phyloP scores from a whole-genome alignment of 257 asterid species.

The Nicotiana otophora region DNA sequence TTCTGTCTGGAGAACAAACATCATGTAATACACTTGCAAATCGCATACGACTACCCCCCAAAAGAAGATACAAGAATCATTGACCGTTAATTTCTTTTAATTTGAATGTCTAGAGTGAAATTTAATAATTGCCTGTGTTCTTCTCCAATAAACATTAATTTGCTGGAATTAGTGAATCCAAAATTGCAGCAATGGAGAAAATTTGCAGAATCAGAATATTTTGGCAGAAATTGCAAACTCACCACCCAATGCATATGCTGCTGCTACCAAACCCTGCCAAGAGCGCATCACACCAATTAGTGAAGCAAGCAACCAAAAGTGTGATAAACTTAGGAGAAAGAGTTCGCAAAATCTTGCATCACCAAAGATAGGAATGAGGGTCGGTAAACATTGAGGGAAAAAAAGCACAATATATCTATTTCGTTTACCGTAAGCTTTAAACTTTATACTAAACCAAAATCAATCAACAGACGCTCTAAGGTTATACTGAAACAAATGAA shows the following conservation, averaged over 20 bases:
- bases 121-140: not conserved
- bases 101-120: not conserved
- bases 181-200: not conserved
- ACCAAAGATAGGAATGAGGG: not conserved
- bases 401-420: not conserved
- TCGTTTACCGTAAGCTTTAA: not conserved
- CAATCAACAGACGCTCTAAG: too few species aligned
- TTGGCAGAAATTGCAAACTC: slow-evolving; percentile 9
- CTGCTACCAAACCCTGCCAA: slow-evolving; percentile 14
- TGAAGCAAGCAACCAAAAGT: slow-evolving; percentile 3
- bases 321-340: not conserved
- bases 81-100: not conserved
- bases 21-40: not conserved
- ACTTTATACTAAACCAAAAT: not conserved
- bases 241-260: slow-evolving; percentile 12
- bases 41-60: not conserved
- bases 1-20: slow-evolving; percentile 14
- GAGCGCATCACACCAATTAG: not conserved
- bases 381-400: not conserved
- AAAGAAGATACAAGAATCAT: slow-evolving; percentile 2
- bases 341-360: not conserved
- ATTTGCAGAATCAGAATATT: not conserved
- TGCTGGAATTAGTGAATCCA: not conserved
- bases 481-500: too few species aligned
- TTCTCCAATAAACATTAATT: not conserved